A percentile compares a stretch with the other conserved stretches of the same genome.
These are phyloP conservation scores for Macrotyloma uniflorum DNA, from an alignment of 306 rosid genomes.

Conservation along the genomic window DNA sequence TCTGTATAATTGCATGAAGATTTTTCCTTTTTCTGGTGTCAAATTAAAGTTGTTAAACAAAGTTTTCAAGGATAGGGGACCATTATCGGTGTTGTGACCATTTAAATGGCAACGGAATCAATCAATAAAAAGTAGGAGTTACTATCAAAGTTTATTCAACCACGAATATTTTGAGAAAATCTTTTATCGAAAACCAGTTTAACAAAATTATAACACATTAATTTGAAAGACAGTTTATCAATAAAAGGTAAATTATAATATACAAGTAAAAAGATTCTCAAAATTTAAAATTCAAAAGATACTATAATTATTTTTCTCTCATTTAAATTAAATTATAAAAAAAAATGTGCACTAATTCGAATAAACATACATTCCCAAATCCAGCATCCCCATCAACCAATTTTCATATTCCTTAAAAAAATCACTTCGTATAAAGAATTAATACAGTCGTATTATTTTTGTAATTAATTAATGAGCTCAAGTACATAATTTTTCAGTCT, in stretches of 20 bases:
- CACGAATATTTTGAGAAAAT: background rate
- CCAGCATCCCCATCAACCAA: background rate
- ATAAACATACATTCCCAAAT: background rate
- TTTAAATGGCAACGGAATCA: background rate
- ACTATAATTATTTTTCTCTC: background rate
- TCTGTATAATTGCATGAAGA: background rate
- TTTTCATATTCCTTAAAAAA: background rate
- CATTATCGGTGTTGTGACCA: background rate
- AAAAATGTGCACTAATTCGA: background rate
- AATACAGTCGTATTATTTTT: background rate
- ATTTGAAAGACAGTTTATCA: background rate
- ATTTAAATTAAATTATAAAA: background rate
- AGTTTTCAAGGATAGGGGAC: background rate
- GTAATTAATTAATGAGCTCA: background rate
- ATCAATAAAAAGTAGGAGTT: background rate
- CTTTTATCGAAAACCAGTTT: background rate
- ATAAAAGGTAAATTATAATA: background rate
- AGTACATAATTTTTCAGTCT: background rate
- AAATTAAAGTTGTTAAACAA: background rate
- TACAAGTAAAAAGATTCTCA: background rate
- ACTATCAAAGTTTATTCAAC: background rate
- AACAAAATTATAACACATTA: background rate
- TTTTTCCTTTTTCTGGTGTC: background rate
- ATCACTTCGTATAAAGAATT: background rate
- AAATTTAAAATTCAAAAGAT: background rate